A percentile compares a stretch with the other conserved stretches of the same genome.
Evolutionary conservation across 176 grass and related monocot species (phyloP).

Genomic region (Paspalum vaginatum): DNA sequence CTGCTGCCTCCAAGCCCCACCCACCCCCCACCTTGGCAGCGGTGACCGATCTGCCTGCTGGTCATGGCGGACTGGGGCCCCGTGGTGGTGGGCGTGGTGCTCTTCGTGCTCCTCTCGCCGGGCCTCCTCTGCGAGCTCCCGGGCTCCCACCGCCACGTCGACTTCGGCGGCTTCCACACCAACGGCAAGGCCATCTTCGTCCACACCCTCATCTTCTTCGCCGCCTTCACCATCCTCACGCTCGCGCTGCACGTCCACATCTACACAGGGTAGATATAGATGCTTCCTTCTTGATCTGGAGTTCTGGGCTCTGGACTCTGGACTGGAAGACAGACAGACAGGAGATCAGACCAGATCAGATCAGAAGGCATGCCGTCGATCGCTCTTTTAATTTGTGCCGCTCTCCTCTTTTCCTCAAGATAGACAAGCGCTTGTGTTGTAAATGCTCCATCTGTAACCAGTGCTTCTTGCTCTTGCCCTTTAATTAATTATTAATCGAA

Average conservation of each 20-base stretch:
- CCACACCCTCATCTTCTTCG: constrained; percentile 88
- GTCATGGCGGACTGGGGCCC: constrained; percentile 67
- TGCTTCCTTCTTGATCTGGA: no score
- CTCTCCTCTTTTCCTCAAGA: background rate
- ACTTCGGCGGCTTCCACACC: constrained; percentile 70
- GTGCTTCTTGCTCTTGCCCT: no score
- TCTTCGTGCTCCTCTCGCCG: constrained; percentile 72
- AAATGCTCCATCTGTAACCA: background rate
- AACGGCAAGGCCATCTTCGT: constrained; percentile 81
- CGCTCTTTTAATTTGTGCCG: background rate
- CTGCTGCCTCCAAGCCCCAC: background rate
- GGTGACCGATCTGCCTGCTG: background rate
- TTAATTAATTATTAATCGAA: no score
- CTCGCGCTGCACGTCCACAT: constrained; percentile 75
- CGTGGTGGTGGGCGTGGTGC: constrained; percentile 78
- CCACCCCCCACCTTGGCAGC: background rate
- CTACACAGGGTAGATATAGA: no score
- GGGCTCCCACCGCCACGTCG: constrained; percentile 62
- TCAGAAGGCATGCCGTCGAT: background rate
- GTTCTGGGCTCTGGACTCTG: no score
- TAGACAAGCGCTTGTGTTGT: background rate
- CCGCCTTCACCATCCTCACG: constrained; percentile 69
- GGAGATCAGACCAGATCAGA: background rate
- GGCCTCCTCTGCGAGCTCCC: constrained; percentile 68
- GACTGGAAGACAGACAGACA: background rate